Percentiles rank a stretch among this genome's conserved stretches.
Evolutionary conservation across 2,329 filamentous ascomycete species (phyloP).

Genomic region (Scedosporium minutisporum): DNA sequence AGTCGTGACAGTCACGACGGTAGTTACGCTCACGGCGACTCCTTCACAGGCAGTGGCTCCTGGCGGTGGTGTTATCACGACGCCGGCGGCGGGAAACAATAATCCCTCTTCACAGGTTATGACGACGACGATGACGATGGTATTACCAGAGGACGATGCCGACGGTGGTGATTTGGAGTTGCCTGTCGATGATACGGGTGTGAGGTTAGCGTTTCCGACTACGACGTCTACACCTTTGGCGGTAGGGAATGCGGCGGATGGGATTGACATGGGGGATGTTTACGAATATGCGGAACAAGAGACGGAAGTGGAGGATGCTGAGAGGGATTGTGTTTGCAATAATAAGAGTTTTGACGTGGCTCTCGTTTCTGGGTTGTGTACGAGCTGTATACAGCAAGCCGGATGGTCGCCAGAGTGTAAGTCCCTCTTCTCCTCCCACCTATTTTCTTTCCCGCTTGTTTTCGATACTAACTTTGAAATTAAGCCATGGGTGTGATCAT

Average conservation of each 20-base stretch:
- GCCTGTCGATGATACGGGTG: background rate
- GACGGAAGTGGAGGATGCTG: constrained; percentile 15
- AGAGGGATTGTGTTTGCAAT: constrained; percentile 26
- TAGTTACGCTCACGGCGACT: constrained; percentile 5
- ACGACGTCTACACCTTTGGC: constrained; percentile 8
- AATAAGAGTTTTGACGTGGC: constrained; percentile 31
- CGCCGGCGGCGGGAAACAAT: background rate
- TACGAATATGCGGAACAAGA: constrained; percentile 5
- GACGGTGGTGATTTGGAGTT: background rate
- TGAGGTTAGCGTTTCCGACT: constrained; percentile 4
- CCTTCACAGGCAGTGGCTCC: background rate
- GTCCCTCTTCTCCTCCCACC: background rate
- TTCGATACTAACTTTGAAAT: background rate
- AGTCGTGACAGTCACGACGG: background rate
- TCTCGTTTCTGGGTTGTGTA: constrained; percentile 25
- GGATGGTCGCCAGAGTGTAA: constrained; percentile 10
- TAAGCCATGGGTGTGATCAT: constrained; percentile 27
- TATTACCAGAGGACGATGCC: background rate
- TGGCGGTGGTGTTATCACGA: background rate
- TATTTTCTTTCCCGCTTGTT: background rate
- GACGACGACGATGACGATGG: constrained; percentile 7
- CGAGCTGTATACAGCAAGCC: constrained; percentile 25
- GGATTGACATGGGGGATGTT: background rate
- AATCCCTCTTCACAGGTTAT: background rate
- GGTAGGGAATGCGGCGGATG: constrained; percentile 10